Evolutionary conservation across 306 rosid species (phyloP), one percentile per base, ranked within the genome.

Genomic region (Vigna mungo): DNA sequence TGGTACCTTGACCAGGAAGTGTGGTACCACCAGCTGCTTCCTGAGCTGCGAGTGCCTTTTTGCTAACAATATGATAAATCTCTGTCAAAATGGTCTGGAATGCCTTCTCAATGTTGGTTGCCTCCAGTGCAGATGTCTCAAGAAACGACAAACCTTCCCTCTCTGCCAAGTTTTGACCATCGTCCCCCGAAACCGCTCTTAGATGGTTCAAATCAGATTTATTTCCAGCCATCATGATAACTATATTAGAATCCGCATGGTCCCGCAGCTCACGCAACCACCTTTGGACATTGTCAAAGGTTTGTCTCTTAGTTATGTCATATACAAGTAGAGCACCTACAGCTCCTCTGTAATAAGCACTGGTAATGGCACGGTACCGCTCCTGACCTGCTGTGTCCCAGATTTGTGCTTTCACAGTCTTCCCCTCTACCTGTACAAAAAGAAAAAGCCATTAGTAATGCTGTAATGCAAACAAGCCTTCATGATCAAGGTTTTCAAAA

Each of bases 341-440:
- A 71, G 97, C 99, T 51, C 99, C 99, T 85, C 99, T 95, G 53
- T 95, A 95, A 78, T 95, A 95, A 56, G 99, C 97, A 84, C 99
- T 90, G 60, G 97, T 95, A 59, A 95, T 92, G 18, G 99, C 99
- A 6, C 99, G 97, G 83, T 95, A 95, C 64, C 99, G 91, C 88
- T 95, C 99, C 88, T 95, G 99, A 63, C 97, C 99, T 17, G 99
- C 99, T 16, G 98, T 95, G 71, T 95, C 98, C 98, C 98, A 95
- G 76, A 95, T 95, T 82, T 95, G 98, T 65, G 98, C 97, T 86
- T 95, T 95, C 15, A 95, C 97, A 13, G 98, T 92, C 83, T 95
- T 95, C 77, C 98, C 98, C 65, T 95, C 97, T 30, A 92, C 98
- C 98, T 95, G 88, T 25, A 48, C n/a, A 49, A 20, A 65, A 59